Base-by-base conservation (phyloP, 192 early-diverging fungal species). In the Umbelopsis ramanniana region DNA sequence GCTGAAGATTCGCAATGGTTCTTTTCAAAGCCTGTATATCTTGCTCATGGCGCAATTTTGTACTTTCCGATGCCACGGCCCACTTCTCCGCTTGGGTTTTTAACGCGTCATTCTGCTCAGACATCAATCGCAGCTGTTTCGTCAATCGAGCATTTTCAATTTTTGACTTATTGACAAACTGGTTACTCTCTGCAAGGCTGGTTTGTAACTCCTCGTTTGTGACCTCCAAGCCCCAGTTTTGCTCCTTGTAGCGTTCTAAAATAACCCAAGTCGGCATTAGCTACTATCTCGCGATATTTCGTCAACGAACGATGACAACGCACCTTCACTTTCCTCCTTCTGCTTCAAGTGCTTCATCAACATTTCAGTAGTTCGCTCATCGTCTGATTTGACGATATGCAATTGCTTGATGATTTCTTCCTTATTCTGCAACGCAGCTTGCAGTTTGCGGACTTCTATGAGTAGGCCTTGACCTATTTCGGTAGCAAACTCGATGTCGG, bases 21-120 rank as follows among this genome's bases (percentile, higher is more conserved):
- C 85, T 86, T 10, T 89, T 83, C 76, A 88, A 71, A 10, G 71
- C 67, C 2, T 76, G 46, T 43, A 87, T 84, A 15, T 92, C 90
- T 46, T 92, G 86, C 57, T 93, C 91, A 47, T 86, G 87, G 35
- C 85, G 81, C 14, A 81, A 72, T 46, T 89, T 90, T 4, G 81
- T 69, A 23, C 81, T 73, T 43, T 80, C 77, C 2, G 89, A 66
- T 4, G 82, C 71, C 2, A 69, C n/a, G 6, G 75, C 70, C 0
- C 75, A 52, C 46, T 82, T 85, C 53, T 86, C 86, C 68, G 88
- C 86, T 69, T 83, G 81, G 52, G 80, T 84, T 72, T 90, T 89
- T 38, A 92, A 82, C 5, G 79, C 71, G 21, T 89, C 87, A 14
- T 84, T 69, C 46, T 88, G 88, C 72, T 92, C 89, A 19, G 87